Evolutionary conservation across 83 land plant species (phyloP), one percentile per base, ranked within the genome.

Genomic region (Isoetes engelmannii): DNA sequence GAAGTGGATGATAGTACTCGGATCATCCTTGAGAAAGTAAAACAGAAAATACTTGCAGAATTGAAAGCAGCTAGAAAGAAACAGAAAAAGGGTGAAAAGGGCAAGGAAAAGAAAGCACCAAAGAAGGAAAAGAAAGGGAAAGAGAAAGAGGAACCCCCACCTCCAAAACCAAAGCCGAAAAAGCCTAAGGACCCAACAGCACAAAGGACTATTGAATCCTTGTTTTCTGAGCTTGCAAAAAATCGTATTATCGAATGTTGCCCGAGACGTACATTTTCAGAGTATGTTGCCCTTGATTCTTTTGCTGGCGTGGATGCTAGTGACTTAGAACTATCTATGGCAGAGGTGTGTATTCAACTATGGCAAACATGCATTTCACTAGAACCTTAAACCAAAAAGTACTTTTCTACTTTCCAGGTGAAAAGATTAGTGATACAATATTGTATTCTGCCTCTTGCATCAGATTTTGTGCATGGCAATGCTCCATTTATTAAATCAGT

Each of bases 401-500:
- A 44, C 45, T 12, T 4, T 45, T 60, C 9, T 59, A 5, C 20
- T n/a, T 69, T 55, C 18, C 70, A 79, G 81, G 74, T 76, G 13
- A 74, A 70, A 61, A 64, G 79, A 46, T 42, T 70, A 17, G 72
- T 58, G 4, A 62, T 70, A 0, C 78, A 79, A 51, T 74, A 79
- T 70, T 77, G 49, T 45, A 74, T 79, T 5, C 19, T 79, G 0
- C 81, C 81, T 0, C 50, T 79, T 6, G 66, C 72, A 17, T 68
- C 77, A 2, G 78, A 79, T 51, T 68, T 79, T 42, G 74, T 79
- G 13, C 73, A 79, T 65, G 68, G 65, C 50, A 61, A 79, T 58
- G 69, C 78, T 17, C 81, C 81, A 5, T 79, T 62, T 57, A 70
- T 74, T 15, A 70, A 65, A n/a, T 73, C 81, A 46, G 63, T 79